Evolutionary conservation across 176 grass and related monocot species (phyloP).

Genomic region (Urochloa ruziziensis): DNA sequence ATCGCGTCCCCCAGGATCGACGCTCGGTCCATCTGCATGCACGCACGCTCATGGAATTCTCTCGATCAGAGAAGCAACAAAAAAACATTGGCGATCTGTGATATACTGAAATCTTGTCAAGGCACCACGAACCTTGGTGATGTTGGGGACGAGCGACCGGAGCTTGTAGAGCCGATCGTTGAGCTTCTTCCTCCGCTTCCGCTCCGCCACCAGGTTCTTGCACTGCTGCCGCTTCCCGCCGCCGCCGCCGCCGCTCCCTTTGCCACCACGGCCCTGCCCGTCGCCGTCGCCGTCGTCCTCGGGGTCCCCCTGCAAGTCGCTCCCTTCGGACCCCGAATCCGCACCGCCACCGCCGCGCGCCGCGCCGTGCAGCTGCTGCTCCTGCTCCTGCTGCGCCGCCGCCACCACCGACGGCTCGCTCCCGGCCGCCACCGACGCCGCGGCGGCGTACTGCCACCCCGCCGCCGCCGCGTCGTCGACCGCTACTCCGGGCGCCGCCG

Average conservation of each 20-base stretch:
- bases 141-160: constrained; percentile 87
- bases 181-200: constrained; percentile 79
- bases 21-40: constrained; percentile 89
- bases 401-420: constrained; percentile 34
- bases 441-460: constrained; percentile 34
- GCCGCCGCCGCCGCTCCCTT: constrained; percentile 26
- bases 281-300: constrained; percentile 71
- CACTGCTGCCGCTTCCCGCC: constrained; percentile 77
- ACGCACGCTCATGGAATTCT: too few species aligned
- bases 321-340: constrained; percentile 77
- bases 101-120: too few species aligned
- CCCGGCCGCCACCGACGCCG: background rate
- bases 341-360: background rate
- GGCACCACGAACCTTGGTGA: constrained; percentile 61
- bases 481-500: background rate
- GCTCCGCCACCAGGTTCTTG: constrained; percentile 85
- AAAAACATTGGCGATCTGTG: too few species aligned
- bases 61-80: too few species aligned
- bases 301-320: constrained; percentile 49
- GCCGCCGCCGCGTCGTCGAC: constrained; percentile 3
- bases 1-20: constrained; percentile 92
- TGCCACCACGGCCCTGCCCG: background rate
- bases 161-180: constrained; percentile 77
- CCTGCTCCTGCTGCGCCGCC: constrained; percentile 25
- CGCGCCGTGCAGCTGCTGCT: constrained; percentile 29